Base-by-base conservation (phyloP, 176 grass and related monocot genomes). In the Avena atlantica region DNA sequence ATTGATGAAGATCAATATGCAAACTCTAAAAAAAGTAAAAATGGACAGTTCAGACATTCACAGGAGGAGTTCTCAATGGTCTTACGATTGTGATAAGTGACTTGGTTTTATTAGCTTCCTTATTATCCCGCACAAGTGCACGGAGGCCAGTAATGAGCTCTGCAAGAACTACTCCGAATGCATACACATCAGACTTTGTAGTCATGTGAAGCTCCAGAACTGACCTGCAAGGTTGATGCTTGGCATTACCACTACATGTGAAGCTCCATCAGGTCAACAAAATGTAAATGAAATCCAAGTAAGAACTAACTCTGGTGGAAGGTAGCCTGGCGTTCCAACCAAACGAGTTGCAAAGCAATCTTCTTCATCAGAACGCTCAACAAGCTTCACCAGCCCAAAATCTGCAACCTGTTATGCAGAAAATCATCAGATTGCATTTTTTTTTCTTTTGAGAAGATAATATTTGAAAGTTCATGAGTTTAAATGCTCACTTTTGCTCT, bases 301-400 rank as follows among this genome's bases (percentile, higher is more conserved):
- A 25, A 51, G 78, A 84, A 90, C 88, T 58, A 84, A 95, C 93
- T 92, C 93, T 24, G 90, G 93, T 47, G 90, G 93, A 71, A 95
- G 93, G 83, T 95, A 95, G 77, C 93, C 90, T 48, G 86, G 90
- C 9, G 90, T 95, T 85, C 93, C 93, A 72, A 92, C 93, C 61
- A 92, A 87, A 55, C 86, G 86, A 68, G 93, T 95, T 4, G 90
- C 93, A n/a, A 91, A 20, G 16, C 31, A 95, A 16, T 88, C 86
- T 62, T 91, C 83, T 53, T 92, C 93, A 20, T 81, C 83, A 1
- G 80, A 89, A 14, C 84, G 88, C 61, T 95, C 76, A 63, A 95
- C 88, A 23, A 95, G 90, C 83, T 91, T 95, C 13, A 86, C 93
- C 37, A 92, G 65, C 23, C 93, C 90, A 1, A 95, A 95, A 82